These are phyloP conservation scores for Trametes sp. DNA, from an alignment of 1,284 basidiomycete genomes.

Conservation along the genomic window DNA sequence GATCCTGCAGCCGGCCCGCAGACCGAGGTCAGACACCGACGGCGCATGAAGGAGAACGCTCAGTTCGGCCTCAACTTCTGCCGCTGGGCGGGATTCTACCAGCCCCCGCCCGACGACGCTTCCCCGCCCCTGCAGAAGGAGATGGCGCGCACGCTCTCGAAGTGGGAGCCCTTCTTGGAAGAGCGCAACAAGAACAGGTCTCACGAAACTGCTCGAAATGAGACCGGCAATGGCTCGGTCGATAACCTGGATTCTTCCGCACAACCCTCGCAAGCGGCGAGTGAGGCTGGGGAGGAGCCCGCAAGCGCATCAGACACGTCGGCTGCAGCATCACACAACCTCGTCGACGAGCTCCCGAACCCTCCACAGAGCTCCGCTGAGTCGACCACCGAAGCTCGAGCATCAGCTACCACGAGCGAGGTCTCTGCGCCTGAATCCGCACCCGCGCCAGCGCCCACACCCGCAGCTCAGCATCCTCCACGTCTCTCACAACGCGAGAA, in stretches of 20 bases:
- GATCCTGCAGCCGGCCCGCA: neutral
- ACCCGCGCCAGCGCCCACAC: neutral
- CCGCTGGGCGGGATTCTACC: constrained; percentile 36
- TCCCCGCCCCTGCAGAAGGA: neutral
- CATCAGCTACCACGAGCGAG: neutral
- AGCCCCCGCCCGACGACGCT: constrained; percentile 7
- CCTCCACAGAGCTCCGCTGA: neutral
- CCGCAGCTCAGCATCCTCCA: neutral
- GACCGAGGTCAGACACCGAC: neutral
- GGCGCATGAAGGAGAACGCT: neutral
- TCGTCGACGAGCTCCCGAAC: neutral
- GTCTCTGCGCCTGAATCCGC: neutral
- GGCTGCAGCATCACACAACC: neutral
- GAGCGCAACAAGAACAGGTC: neutral
- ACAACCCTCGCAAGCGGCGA: too few species aligned
- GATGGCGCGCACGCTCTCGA: neutral
- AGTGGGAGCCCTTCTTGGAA: neutral
- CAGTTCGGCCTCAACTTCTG: constrained; percentile 24
- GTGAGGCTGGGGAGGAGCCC: neutral
- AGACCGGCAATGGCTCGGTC: too few species aligned
- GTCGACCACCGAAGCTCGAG: neutral
- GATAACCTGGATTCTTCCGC: too few species aligned
- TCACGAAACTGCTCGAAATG: too few species aligned
- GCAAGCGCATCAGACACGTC: neutral
- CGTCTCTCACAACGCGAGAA: constrained; percentile 7